A percentile compares a stretch with the other conserved stretches of the same genome.
These are phyloP conservation scores for Colletotrichum sp. DNA, from an alignment of 2,329 filamentous ascomycete genomes.

Conservation along the genomic window DNA sequence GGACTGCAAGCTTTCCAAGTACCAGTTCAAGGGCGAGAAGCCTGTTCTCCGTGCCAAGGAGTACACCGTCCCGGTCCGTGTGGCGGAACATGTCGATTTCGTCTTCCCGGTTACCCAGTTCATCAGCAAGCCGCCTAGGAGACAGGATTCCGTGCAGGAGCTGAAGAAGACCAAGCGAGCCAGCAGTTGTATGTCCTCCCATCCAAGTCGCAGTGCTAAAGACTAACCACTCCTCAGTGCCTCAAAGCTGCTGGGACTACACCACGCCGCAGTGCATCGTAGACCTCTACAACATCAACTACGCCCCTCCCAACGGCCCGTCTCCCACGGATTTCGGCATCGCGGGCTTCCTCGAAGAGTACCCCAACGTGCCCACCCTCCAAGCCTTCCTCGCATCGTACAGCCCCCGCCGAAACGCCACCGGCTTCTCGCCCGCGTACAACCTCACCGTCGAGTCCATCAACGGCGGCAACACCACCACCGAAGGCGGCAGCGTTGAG, in stretches of 20 bases:
- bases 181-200: not conserved
- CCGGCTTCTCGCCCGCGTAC: conserved; percentile 5
- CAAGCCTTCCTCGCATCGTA: not conserved
- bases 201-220: not conserved
- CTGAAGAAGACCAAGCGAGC: not conserved
- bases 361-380: not conserved
- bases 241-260: conserved; percentile 6
- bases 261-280: conserved; percentile 46
- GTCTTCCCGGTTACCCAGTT: conserved; percentile 56
- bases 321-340: conserved; percentile 5
- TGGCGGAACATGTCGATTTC: conserved; percentile 47
- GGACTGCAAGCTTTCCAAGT: conserved; percentile 43
- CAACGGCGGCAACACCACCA: not conserved
- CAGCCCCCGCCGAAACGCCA: conserved; percentile 16
- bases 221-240: not conserved
- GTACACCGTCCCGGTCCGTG: conserved; percentile 47
- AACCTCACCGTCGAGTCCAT: not conserved
- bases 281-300: conserved; percentile 51
- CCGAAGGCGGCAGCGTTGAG: not conserved
- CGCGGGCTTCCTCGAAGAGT: conserved; percentile 2
- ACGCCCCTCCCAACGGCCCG: conserved; percentile 23
- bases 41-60: conserved; percentile 48
- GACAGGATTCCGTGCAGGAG: conserved; percentile 27
- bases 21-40: conserved; percentile 40
- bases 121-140: conserved; percentile 41